Conservation (phyloP, 495 filamentous ascomycete species). For the Aspergillus biplanus region DNA sequence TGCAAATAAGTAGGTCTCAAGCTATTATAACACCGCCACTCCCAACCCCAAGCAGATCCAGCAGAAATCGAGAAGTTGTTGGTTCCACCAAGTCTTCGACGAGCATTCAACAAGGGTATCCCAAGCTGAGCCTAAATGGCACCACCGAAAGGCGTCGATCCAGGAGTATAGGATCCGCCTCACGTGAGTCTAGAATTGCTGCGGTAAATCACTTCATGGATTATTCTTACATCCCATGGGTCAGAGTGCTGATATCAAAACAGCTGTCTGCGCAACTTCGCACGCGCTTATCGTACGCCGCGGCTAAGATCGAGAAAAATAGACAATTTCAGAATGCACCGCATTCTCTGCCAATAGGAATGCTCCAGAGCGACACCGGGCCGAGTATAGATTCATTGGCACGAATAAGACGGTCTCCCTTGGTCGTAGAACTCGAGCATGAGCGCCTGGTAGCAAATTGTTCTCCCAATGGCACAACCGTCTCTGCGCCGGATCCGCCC, state of each 20-base stretch:
- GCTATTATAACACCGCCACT: not conserved
- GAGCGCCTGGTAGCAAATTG: constrained; percentile 15
- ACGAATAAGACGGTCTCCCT: not conserved
- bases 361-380: constrained; percentile 57
- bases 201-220: constrained; percentile 58
- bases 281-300: constrained; percentile 82
- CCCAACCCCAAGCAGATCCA: not conserved
- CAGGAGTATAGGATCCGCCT: constrained; percentile 66
- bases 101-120: not conserved
- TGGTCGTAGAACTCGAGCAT: constrained; percentile 11
- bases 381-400: constrained; percentile 12
- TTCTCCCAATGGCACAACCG: constrained; percentile 27
- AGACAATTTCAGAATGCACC: constrained; percentile 72
- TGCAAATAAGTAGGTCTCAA: too few species aligned
- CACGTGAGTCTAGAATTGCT: constrained; percentile 67
- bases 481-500: constrained; percentile 27
- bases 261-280: constrained; percentile 78
- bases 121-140: constrained; percentile 29
- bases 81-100: not conserved
- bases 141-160: constrained; percentile 53
- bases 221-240: constrained; percentile 3
- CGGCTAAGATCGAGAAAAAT: constrained; percentile 86
- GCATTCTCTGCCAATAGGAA: constrained; percentile 66
- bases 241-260: constrained; percentile 27
- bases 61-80: not conserved